These are phyloP conservation scores for Pelargonium citronellum DNA, from an alignment of 441 rosid species.

Conservation along the genomic window DNA sequence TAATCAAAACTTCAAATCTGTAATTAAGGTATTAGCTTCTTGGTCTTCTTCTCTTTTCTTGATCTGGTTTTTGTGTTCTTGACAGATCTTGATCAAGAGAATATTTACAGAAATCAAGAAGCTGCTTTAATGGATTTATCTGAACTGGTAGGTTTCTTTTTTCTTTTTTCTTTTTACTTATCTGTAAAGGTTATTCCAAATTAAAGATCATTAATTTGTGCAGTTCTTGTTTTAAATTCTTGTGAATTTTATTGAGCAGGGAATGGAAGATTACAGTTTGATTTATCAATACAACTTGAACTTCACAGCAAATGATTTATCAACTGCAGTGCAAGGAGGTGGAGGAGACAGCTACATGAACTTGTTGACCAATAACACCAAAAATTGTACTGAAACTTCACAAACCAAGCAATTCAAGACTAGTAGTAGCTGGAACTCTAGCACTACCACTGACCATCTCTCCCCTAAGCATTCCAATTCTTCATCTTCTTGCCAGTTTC, in stretches of 20 bases:
- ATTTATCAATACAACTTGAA: neutral
- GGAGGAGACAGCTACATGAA: slow-evolving; percentile 6
- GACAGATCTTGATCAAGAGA: neutral
- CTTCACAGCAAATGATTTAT: neutral
- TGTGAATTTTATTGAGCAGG: neutral
- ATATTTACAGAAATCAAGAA: neutral
- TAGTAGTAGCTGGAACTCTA: no score
- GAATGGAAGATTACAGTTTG: slow-evolving; percentile 1
- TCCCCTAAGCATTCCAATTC: no score
- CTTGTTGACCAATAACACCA: neutral
- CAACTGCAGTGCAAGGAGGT: neutral
- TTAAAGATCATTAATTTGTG: neutral
- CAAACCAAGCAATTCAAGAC: neutral
- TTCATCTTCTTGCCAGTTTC: neutral
- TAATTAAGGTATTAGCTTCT: neutral
- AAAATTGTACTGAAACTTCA: neutral
- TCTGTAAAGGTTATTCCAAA: neutral
- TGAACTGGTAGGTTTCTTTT: neutral
- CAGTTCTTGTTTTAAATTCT: neutral
- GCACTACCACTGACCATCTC: no score
- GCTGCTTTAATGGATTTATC: neutral
- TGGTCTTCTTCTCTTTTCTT: neutral
- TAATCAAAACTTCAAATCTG: neutral
- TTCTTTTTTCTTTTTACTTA: neutral
- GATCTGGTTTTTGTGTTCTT: neutral